phyloP scores from a whole-genome alignment of 768 basidiomycete species.

The Tulasnella calospora region DNA sequence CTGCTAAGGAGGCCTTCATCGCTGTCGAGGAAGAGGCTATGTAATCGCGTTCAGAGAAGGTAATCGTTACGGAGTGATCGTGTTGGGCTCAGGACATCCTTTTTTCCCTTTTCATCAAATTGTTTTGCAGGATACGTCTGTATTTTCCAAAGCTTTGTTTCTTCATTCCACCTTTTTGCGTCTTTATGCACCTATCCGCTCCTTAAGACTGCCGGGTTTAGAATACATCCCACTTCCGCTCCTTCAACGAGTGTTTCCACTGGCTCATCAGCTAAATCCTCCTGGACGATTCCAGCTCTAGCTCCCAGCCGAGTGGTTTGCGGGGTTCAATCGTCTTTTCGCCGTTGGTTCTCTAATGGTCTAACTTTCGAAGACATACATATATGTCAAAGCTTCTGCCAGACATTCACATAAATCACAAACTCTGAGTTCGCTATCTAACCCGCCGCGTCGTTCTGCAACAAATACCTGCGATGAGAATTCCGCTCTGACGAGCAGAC shows the following conservation, averaged over 20 bases:
- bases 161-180: neutral
- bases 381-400: no score
- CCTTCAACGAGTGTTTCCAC: neutral
- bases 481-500: no score
- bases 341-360: no score
- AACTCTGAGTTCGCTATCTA: no score
- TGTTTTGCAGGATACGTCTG: neutral
- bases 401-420: no score
- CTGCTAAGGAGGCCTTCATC: neutral
- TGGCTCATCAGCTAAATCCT: neutral
- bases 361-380: no score
- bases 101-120: neutral
- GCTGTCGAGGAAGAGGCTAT: neutral
- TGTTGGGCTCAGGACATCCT: neutral
- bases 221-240: neutral
- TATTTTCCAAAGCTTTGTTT: neutral
- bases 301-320: no score
- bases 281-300: no score
- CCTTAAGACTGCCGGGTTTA: neutral
- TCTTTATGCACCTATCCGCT: neutral
- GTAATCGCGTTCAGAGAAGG: neutral
- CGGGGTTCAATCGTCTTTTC: no score
- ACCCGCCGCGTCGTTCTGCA: no score
- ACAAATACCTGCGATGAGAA: no score
- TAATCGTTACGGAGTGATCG: neutral